A percentile compares a stretch with the other conserved stretches of the same genome.
Evolutionary conservation across 352 stramenopile genomes (phyloP).

Genomic region (Nothophytophthora sp.): DNA sequence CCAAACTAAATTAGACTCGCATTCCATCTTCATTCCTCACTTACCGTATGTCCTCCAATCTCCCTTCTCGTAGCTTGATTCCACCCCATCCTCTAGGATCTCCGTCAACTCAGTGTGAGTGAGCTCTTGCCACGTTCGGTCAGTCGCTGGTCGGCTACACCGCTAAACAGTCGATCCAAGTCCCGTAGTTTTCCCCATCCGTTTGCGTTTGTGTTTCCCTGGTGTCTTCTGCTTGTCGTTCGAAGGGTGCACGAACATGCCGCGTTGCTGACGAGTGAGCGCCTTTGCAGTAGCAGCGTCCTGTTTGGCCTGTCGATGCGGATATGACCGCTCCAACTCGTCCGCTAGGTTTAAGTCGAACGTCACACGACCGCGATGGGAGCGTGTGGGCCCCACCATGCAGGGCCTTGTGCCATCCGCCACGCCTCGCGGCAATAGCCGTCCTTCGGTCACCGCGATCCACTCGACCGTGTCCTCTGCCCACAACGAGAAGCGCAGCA

Average conservation of each 20-base stretch:
- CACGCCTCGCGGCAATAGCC: slow-evolving; percentile 72
- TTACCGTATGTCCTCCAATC: too few relatives aligned
- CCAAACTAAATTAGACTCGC: slow-evolving; percentile 32
- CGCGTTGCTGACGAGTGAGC: slow-evolving; percentile 10
- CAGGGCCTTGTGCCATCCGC: slow-evolving; percentile 48
- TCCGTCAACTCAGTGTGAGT: slow-evolving; percentile 12
- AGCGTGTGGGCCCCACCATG: slow-evolving; percentile 37
- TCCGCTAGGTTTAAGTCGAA: slow-evolving; percentile 54
- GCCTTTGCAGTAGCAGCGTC: slow-evolving; percentile 20
- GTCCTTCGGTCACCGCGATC: slow-evolving; percentile 66
- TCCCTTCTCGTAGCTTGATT: slow-evolving; percentile 12
- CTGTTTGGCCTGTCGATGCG: slow-evolving; percentile 38
- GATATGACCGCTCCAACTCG: slow-evolving; percentile 54
- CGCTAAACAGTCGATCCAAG: slow-evolving; percentile 13
- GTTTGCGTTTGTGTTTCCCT: slow-evolving; percentile 42
- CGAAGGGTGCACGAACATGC: slow-evolving; percentile 8
- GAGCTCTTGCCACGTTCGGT: too few relatives aligned
- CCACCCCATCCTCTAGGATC: slow-evolving; percentile 6
- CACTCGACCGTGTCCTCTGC: slow-evolving; percentile 63
- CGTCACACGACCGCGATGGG: slow-evolving; percentile 39
- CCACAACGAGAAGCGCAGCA: slow-evolving; percentile 68
- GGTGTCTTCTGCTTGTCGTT: slow-evolving; percentile 26
- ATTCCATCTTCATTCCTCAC: slow-evolving; percentile 18
- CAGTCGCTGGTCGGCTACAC: slow-evolving; percentile 1
- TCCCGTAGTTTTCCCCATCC: slow-evolving; percentile 19